Base-by-base conservation (phyloP, 129 eudicot genomes). In the Dittrichia graveolens region DNA sequence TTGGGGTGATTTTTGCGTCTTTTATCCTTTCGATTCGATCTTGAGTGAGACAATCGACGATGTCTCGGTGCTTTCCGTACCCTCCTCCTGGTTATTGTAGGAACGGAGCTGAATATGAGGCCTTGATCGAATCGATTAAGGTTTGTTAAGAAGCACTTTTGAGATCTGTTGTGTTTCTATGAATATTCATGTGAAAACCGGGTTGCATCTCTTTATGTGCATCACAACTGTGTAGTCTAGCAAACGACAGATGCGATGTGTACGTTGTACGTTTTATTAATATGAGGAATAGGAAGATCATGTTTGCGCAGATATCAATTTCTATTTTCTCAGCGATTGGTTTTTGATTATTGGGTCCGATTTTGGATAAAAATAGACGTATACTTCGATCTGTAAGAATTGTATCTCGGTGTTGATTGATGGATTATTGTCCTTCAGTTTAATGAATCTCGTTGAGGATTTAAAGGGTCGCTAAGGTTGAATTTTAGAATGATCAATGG, bases 41-140 rank as follows among this genome's bases (percentile, higher is more conserved):
- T 67, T 10, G 24, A 39, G 48, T 24, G 79, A 53, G n/a, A 7
- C 73, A 71, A 13, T 24, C 31, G 66, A 75, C 64, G 84, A 84
- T 85, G 90, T 85, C 90, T 80, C 85, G 91, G 79, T 86, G 91
- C 77, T 86, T 80, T 71, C 86, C 86, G 18, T 86, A 77, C 69
- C 88, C 86, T 61, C 85, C 81, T n/a, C 83, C 85, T 56, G 85
- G 87, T 42, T 76, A 73, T 74, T 50, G 45, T 47, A 79, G 74
- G 77, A 83, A 69, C 46, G 81, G 77, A 67, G 73, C 83, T 46
- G 59, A 71, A 70, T 44, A 81, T 14, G 86, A 78, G 52, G 83
- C 92, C 88, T 87, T 87, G 88, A 84, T 87, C 92, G 78, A 80
- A 66, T 84, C 88, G 92, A 87, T 87, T 87, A 87, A 87, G 92